phyloP scores from a whole-genome alignment of 768 basidiomycete genomes.

The Lactarius deliciosus region DNA sequence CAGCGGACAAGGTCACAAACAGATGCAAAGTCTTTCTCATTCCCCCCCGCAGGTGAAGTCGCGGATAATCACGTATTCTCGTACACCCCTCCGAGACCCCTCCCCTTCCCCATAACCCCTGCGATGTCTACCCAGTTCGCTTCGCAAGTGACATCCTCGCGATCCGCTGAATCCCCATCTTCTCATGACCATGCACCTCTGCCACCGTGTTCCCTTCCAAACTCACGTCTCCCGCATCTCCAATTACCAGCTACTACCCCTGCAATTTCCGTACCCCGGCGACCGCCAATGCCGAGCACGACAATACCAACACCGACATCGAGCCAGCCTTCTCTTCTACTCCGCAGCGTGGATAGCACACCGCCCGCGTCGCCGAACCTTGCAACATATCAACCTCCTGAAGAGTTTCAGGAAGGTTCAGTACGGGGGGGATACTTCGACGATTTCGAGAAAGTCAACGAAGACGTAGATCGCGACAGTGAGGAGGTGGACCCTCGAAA shows the following conservation, averaged over 20 bases:
- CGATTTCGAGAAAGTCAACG: constrained; percentile 35
- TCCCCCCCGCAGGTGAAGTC: constrained; percentile 10
- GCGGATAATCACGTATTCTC: constrained; percentile 11
- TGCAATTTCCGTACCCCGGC: constrained; percentile 25
- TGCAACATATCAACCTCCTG: constrained; percentile 42
- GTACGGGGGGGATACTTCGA: constrained; percentile 31
- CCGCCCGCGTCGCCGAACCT: constrained; percentile 39
- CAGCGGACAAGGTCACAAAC: constrained; percentile 16
- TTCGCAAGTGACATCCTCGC: constrained; percentile 4
- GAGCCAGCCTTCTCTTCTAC: constrained; percentile 16
- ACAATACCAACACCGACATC: constrained; percentile 28
- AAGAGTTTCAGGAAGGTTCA: constrained; percentile 37
- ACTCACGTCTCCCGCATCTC: neutral
- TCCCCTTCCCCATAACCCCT: constrained; percentile 25
- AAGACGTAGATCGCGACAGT: constrained; percentile 36
- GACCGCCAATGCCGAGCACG: constrained; percentile 32
- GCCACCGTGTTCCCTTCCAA: constrained; percentile 1
- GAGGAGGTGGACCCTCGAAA: constrained; percentile 32
- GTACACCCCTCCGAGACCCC: constrained; percentile 20
- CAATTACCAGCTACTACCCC: constrained; percentile 9
- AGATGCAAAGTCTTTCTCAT: constrained; percentile 19
- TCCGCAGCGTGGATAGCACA: constrained; percentile 28
- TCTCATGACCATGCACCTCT: neutral
- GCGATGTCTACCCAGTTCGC: neutral
- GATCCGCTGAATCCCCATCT: neutral